phyloP scores from a whole-genome alignment of 2,329 filamentous ascomycete species.

The Penicillium olsonii region DNA sequence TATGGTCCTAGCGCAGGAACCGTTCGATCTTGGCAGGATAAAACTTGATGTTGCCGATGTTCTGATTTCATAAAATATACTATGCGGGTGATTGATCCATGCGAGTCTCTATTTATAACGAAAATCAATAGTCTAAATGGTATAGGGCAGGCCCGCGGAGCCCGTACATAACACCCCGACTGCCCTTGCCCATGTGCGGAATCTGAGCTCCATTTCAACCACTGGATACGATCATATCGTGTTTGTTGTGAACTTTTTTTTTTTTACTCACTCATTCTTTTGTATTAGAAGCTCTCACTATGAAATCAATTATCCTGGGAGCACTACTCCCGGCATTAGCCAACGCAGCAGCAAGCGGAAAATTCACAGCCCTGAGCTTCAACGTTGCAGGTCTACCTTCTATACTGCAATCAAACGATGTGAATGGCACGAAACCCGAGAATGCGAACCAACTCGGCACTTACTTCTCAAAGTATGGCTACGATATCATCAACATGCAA shows the following conservation, averaged over 20 bases:
- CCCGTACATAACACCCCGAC: not conserved
- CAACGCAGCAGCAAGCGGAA: constrained; percentile 33
- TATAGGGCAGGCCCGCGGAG: not conserved
- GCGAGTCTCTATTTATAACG: not conserved
- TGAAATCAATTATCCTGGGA: constrained; percentile 7
- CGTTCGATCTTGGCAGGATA: not conserved
- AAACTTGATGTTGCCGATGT: not conserved
- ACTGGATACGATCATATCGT: not conserved
- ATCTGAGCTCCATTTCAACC: not conserved
- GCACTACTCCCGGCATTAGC: constrained; percentile 7
- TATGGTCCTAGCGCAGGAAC: not conserved
- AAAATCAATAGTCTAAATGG: not conserved
- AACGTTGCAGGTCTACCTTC: constrained; percentile 63
- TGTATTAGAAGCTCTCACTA: not conserved
- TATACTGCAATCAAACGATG: constrained; percentile 58
- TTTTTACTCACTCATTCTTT: no score
- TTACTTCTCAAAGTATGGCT: constrained; percentile 58
- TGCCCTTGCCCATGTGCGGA: not conserved
- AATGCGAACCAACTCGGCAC: constrained; percentile 61
- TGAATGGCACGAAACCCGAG: constrained; percentile 61
- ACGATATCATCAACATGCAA: constrained; percentile 66
- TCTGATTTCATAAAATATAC: not conserved
- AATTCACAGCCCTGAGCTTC: constrained; percentile 57
- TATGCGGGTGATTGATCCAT: not conserved
- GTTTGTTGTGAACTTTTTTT: no score